phyloP scores from a whole-genome alignment of 805 yeast genomes.

The Starmerella vaccinii region DNA sequence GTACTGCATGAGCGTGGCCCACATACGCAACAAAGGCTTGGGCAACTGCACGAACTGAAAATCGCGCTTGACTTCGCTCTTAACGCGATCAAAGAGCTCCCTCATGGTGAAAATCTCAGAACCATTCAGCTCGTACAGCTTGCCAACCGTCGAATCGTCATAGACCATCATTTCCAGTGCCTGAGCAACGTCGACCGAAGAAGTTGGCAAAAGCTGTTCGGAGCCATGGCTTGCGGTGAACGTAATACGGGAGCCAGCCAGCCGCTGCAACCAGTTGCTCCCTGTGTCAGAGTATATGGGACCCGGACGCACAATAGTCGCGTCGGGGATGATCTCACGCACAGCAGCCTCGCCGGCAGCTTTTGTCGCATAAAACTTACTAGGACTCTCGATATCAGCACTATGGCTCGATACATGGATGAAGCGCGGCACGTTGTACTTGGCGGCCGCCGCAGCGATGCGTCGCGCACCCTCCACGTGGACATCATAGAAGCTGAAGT shows the following conservation, averaged over 20 bases:
- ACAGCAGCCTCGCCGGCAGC: slow-evolving; percentile 68
- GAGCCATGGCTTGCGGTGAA: slow-evolving; percentile 57
- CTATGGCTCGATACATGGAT: slow-evolving; percentile 73
- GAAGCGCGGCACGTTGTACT: slow-evolving; percentile 60
- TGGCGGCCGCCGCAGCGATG: slow-evolving; percentile 61
- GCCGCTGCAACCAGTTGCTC: slow-evolving; percentile 46
- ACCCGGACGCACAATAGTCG: slow-evolving; percentile 78
- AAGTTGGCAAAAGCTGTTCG: slow-evolving; percentile 60
- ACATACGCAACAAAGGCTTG: slow-evolving; percentile 32
- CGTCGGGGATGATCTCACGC: slow-evolving; percentile 54
- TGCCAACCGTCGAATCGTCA: slow-evolving; percentile 71
- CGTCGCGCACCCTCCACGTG: slow-evolving; percentile 71
- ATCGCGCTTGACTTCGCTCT: slow-evolving; percentile 43
- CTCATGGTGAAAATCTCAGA: slow-evolving; percentile 50
- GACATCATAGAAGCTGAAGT: slow-evolving; percentile 72
- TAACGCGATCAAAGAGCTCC: slow-evolving; percentile 62
- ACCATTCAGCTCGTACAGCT: slow-evolving; percentile 65
- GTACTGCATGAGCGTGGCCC: slow-evolving; percentile 34
- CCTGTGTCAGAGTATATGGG: slow-evolving; percentile 72
- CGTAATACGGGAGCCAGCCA: slow-evolving; percentile 48
- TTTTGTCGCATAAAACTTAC: slow-evolving; percentile 68
- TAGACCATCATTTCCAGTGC: slow-evolving; percentile 70
- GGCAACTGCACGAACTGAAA: slow-evolving; percentile 35
- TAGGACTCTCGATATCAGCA: slow-evolving; percentile 57
- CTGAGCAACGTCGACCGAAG: slow-evolving; percentile 64